Evolutionary conservation across 139 green algal genomes (phyloP).

Genomic region (Nannochloris sp.): DNA sequence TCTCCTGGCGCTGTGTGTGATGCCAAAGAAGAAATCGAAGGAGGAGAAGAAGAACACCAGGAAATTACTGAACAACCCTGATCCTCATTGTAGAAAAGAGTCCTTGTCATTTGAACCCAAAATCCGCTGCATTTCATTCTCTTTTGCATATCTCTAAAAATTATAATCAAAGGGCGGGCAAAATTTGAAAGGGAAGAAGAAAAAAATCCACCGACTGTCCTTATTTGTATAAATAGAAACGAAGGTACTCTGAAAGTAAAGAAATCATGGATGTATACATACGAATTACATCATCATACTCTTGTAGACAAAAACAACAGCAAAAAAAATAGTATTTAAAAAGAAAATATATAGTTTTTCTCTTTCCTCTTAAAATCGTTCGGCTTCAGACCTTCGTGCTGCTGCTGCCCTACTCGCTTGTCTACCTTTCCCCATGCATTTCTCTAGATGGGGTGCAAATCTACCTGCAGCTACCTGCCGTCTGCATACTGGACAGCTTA

Average conservation of each 20-base stretch:
- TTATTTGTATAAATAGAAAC: too few relatives aligned
- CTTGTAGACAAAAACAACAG: too few relatives aligned
- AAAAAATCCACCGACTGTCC: too few relatives aligned
- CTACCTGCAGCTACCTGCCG: slow-evolving; percentile 56
- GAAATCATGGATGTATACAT: too few relatives aligned
- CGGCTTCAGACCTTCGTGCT: background rate
- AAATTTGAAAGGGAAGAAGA: too few relatives aligned
- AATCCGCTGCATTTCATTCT: too few relatives aligned
- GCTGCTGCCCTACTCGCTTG: slow-evolving; percentile 15
- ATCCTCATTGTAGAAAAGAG: background rate
- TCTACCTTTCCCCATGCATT: slow-evolving; percentile 69
- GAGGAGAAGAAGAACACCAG: background rate
- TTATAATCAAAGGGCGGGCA: too few relatives aligned
- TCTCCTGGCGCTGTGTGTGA: background rate
- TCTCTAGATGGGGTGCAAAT: slow-evolving; percentile 77
- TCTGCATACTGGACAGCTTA: slow-evolving; percentile 59
- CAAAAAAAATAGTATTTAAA: background rate
- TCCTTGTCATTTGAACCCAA: too few relatives aligned
- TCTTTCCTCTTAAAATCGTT: background rate
- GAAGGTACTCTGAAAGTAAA: too few relatives aligned
- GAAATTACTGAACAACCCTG: background rate
- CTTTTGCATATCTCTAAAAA: too few relatives aligned
- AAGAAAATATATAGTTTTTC: background rate
- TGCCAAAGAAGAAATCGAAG: background rate
- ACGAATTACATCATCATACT: too few relatives aligned